Evolutionary conservation across 1,284 basidiomycete species (phyloP).

Genomic region (Irpex sp.): DNA sequence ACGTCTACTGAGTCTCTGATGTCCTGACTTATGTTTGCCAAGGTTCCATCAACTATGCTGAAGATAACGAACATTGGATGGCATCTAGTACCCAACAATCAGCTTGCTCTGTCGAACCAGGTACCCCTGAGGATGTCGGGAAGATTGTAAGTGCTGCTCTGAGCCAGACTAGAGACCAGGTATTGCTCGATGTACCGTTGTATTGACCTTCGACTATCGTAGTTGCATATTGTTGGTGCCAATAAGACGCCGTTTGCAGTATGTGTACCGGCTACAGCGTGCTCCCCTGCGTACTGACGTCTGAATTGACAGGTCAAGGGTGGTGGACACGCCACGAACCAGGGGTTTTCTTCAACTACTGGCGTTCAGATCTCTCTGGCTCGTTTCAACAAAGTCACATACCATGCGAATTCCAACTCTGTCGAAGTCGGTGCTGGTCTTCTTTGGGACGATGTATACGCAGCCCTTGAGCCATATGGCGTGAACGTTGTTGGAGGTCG

Average conservation of each 20-base stretch:
- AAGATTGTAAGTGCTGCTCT: constrained; percentile 18
- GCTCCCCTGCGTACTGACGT: neutral
- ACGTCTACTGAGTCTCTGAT: too few relatives aligned
- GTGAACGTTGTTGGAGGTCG: constrained; percentile 46
- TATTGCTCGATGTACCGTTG: neutral
- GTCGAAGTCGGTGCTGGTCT: constrained; percentile 45
- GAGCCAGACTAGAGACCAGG: too few relatives aligned
- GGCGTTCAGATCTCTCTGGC: constrained; percentile 50
- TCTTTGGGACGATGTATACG: constrained; percentile 48
- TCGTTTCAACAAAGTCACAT: constrained; percentile 38
- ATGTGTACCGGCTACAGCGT: constrained; percentile 20
- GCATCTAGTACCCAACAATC: constrained; percentile 22
- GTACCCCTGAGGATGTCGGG: constrained; percentile 25
- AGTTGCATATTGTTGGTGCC: constrained; percentile 42
- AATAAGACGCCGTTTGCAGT: constrained; percentile 33
- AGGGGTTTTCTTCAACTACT: constrained; percentile 47
- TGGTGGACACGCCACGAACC: constrained; percentile 45
- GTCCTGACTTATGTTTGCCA: too few relatives aligned
- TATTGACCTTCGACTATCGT: neutral
- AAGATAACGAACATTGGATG: constrained; percentile 28
- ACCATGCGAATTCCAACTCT: constrained; percentile 27
- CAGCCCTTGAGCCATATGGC: constrained; percentile 30
- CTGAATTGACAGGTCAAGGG: constrained; percentile 37
- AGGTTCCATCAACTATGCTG: constrained; percentile 12
- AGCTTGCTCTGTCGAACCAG: constrained; percentile 21